phyloP scores from a whole-genome alignment of 2,329 filamentous ascomycete genomes.

The Alternaria angustiovoidea region DNA sequence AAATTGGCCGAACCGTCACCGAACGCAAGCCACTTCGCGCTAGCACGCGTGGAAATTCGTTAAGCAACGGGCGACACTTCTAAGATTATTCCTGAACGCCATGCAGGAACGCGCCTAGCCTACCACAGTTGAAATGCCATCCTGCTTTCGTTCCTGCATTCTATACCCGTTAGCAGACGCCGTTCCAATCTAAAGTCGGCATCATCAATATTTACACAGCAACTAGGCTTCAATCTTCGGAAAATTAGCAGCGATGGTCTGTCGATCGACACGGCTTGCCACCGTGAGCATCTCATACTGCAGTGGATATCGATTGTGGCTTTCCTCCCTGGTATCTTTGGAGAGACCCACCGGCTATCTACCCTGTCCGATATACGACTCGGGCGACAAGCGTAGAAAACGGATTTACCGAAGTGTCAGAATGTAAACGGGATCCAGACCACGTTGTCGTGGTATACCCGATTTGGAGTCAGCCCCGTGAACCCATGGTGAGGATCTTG shows the following conservation, averaged over 20 bases:
- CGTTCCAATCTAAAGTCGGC: neutral
- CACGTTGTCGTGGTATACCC: constrained; percentile 5
- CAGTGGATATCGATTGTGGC: constrained; percentile 4
- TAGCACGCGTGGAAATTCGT: constrained; percentile 1
- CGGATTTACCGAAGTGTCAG: constrained; percentile 1
- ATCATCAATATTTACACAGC: neutral
- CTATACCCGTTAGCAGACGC: neutral
- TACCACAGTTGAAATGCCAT: neutral
- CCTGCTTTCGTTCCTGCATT: constrained; percentile 1
- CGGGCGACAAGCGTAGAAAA: neutral
- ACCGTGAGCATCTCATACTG: neutral
- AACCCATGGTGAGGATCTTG: constrained; percentile 19
- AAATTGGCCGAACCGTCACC: constrained; percentile 1
- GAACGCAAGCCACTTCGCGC: constrained; percentile 1
- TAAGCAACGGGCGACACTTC: neutral
- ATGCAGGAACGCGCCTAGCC: constrained; percentile 1
- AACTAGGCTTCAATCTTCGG: neutral
- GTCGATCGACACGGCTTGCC: neutral
- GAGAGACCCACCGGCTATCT: neutral
- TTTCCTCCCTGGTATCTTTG: neutral
- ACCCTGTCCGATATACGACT: neutral
- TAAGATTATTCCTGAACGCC: constrained; percentile 2
- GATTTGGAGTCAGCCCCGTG: constrained; percentile 11
- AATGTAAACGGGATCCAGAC: constrained; percentile 8
- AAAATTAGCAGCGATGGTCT: neutral